These are phyloP conservation scores for Croton setiger DNA, from an alignment of 441 rosid genomes.

Conservation along the genomic window DNA sequence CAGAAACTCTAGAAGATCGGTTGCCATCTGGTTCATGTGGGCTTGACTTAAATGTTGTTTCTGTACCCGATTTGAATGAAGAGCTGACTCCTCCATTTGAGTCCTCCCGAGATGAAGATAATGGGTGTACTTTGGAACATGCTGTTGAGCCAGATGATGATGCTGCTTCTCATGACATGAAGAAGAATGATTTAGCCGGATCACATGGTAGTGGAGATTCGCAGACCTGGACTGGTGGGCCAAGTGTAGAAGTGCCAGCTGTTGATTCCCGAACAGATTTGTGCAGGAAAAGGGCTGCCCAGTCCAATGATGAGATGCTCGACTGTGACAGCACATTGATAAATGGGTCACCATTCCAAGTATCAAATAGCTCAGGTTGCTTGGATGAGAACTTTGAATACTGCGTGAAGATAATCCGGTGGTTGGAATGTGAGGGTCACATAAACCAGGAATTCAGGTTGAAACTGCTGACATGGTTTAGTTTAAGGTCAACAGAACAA, in stretches of 20 bases:
- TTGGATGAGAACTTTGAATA: constrained; percentile 83
- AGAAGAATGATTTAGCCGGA: constrained; percentile 51
- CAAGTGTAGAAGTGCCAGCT: constrained; percentile 53
- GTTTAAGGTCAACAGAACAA: constrained; percentile 79
- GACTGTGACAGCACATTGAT: constrained; percentile 87
- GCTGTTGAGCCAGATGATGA: constrained; percentile 73
- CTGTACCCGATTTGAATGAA: constrained; percentile 91
- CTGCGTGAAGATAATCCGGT: constrained; percentile 77
- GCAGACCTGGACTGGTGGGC: constrained; percentile 48
- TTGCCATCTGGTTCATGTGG: constrained; percentile 50
- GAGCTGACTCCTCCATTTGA: constrained; percentile 81
- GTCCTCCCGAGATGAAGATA: constrained; percentile 86
- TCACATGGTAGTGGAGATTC: constrained; percentile 67
- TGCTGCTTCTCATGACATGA: constrained; percentile 65
- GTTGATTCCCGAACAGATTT: constrained; percentile 50
- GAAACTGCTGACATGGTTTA: constrained; percentile 92
- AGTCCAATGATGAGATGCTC: constrained; percentile 55
- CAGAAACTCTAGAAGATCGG: constrained; percentile 36
- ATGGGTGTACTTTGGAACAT: constrained; percentile 61
- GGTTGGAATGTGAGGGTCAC: constrained; percentile 86
- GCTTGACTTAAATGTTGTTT: constrained; percentile 77
- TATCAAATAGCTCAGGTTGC: constrained; percentile 48
- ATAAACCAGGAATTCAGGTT: constrained; percentile 78
- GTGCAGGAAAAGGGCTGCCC: constrained; percentile 58
- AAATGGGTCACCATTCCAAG: constrained; percentile 57